phyloP scores from a whole-genome alignment of 768 basidiomycete species.

The Lactarius tabidus region DNA sequence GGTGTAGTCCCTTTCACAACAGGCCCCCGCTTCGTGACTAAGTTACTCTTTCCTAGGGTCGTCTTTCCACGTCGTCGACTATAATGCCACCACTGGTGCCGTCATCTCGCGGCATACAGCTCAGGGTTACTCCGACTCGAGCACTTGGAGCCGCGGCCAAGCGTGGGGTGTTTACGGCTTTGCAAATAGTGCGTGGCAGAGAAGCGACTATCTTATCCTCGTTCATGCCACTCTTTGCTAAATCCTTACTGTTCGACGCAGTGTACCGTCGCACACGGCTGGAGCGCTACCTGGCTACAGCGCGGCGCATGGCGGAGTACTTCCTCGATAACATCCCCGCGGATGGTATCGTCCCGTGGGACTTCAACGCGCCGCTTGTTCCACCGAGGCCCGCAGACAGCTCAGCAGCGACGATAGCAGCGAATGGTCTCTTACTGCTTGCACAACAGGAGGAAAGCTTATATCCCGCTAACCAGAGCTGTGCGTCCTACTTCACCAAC shows the following conservation, averaged over 20 bases:
- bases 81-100: conserved; percentile 58
- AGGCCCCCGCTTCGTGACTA: neutral
- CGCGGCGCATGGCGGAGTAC: conserved; percentile 53
- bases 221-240: conserved; percentile 3
- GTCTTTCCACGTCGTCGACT: conserved; percentile 56
- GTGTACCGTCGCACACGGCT: conserved; percentile 57
- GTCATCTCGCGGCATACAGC: conserved; percentile 55
- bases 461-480: conserved; percentile 29
- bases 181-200: conserved; percentile 51
- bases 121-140: conserved; percentile 58
- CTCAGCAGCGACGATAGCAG: conserved; percentile 62
- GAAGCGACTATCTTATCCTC: neutral
- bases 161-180: conserved; percentile 70
- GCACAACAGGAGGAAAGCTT: conserved; percentile 40
- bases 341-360: conserved; percentile 70
- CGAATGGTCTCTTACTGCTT: conserved; percentile 56
- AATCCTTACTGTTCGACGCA: conserved; percentile 28
- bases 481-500: conserved; percentile 40
- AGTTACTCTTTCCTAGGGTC: conserved; percentile 26
- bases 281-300: conserved; percentile 52
- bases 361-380: conserved; percentile 62
- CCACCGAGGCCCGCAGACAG: conserved; percentile 64
- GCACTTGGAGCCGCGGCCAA: conserved; percentile 74
- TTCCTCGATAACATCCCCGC: conserved; percentile 57
- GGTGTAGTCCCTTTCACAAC: conserved; percentile 36